Base-by-base conservation (phyloP, 148 eudicot species). In the Nyssa sinensis region DNA sequence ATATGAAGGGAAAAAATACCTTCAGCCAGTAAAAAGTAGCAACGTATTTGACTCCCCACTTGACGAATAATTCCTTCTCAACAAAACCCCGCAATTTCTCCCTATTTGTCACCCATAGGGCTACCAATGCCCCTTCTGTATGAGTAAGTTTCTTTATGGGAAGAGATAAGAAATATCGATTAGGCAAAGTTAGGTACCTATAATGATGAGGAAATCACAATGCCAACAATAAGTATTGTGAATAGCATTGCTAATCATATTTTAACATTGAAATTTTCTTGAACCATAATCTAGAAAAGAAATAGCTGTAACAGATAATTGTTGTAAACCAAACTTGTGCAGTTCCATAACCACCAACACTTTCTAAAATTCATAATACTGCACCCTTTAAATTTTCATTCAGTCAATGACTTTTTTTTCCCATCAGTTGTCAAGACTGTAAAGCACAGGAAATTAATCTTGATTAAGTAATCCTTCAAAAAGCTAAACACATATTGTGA, bases 31-130 rank as follows among this genome's bases (percentile, higher is more conserved):
- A 90, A 70, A 78, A 57, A 53, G 97, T 92, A 77, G 97, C 86
- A 69, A 78, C 70, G 83, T 87, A 82, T 75, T 82, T 85, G 69
- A 92, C 97, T 76, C 97, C 98, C 98, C 98, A 92, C 30, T 84
- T 85, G 5, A 94, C 94, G 76, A 92, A 95, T 39, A 95, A 76
- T 76, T 95, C 98, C 29, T 86, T 89, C 84, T 95, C 94, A 70
- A 95, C 94, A 79, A 90, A 95, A 64, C 64, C 72, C 33, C 97
- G 84, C 61, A 95, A 71, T 70, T 95, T 92, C 75, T 95, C 97
- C 83, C 96, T 87, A 83, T 95, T 95, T 55, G 98, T 92, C 33
- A 95, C 91, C 98, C 98, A 95, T 78, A 95, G 83, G 62, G 94
- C 98, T 69, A 95, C 88, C 49, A 95, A 77, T 34, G 98, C 97